Base-by-base conservation (phyloP, 306 rosid species). In the Amphicarpaea edgeworthii region DNA sequence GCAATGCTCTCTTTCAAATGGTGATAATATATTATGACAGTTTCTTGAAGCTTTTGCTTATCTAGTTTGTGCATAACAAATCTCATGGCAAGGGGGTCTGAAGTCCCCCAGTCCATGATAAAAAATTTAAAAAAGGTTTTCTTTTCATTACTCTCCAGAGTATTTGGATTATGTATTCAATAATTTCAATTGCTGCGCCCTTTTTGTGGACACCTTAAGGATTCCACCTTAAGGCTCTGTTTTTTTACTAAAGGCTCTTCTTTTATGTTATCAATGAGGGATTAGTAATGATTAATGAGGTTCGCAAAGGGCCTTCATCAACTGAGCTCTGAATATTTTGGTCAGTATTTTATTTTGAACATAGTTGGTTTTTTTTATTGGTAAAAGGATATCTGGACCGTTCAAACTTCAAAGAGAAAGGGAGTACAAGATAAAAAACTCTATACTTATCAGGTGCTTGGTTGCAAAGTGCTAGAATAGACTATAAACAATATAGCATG, bases 1-100 rank as follows among this genome's bases (percentile, higher is more conserved):
- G 77, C 41, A 26, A 40, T 70, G 28, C 43, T 45, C 68, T 28
- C 70, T 68, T 79, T 74, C 63, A 61, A 43, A 43, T 42, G 38
- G 54, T 20, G 21, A 61, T 32, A 75, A 41, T 62, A 24, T 62
- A 70, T 80, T 17, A 17, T 79, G 37, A 12, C 45, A 75, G 49
- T 40, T 55, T 63, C 49, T 64, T 64, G 60, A 54, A 53, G 38
- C 68, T 70, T 75, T 64, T 69, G 19, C 49, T 69, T n/a, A 8
- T 53, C 69, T 72, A 32, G 38, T 62, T 28, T 71, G 69, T 72
- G 41, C 28, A 41, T 42, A 53, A 47, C 40, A 10, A 72, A 49
- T 43, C 34, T 38, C 59, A 45, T 54, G 62, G 68, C 53, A 42
- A 38, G 58, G 53, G 62, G 37, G 11, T 63, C 12, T 8, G 24